Conservation (phyloP, 192 early-diverging fungal genomes). For the Haplosporangium gracile region DNA sequence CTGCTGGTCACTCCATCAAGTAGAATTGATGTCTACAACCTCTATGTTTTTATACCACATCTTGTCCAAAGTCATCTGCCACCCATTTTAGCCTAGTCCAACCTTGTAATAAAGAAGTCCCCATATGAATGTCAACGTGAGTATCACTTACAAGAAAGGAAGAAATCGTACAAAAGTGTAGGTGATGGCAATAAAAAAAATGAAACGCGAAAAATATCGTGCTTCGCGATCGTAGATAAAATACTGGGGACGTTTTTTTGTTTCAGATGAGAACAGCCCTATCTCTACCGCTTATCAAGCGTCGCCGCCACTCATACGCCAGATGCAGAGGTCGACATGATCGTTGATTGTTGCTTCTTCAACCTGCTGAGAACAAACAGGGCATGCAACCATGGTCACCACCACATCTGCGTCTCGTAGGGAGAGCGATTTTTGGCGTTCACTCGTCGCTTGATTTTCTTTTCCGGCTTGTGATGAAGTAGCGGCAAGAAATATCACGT, state of each 20-base stretch:
- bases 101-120: neutral
- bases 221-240: too few species aligned
- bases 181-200: neutral
- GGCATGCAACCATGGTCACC: slow-evolving; percentile 31
- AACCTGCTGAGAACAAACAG: slow-evolving; percentile 32
- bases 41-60: too few species aligned
- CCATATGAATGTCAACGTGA: neutral
- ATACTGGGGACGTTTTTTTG: neutral
- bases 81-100: neutral
- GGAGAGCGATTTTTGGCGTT: neutral
- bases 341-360: slow-evolving; percentile 49
- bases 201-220: neutral
- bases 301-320: slow-evolving; percentile 15
- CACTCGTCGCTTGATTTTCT: too few species aligned
- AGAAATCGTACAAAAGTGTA: neutral
- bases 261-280: neutral
- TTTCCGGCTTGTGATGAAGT: neutral
- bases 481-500: neutral
- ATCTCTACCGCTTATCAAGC: neutral
- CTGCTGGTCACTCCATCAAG: too few species aligned
- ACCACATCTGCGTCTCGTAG: neutral
- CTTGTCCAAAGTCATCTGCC: neutral
- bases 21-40: too few species aligned
- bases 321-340: slow-evolving; percentile 57
- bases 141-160: neutral